phyloP scores from a whole-genome alignment of 2,329 filamentous ascomycete genomes.

The Penicillium freii region DNA sequence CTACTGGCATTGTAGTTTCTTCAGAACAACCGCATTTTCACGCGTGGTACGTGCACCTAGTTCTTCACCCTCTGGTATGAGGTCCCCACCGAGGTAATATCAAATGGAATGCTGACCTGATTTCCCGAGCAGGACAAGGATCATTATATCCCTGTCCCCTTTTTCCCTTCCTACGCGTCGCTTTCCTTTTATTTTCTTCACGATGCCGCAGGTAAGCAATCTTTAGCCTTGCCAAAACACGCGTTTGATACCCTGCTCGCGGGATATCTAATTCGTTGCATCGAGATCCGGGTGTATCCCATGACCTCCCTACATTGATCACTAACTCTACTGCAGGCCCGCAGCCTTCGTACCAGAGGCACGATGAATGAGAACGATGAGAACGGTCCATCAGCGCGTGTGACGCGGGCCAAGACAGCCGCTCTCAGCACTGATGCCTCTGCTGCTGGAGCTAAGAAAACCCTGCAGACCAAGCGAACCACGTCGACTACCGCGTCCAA shows the following conservation, averaged over 20 bases:
- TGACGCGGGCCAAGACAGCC: conserved; percentile 90
- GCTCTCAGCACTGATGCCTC: conserved; percentile 52
- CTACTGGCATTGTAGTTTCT: conserved; percentile 24
- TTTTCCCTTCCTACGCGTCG: conserved; percentile 22
- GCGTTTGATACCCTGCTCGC: conserved; percentile 9
- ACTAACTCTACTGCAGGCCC: conserved; percentile 52
- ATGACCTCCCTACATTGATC: conserved; percentile 1
- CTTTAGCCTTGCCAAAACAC: conserved; percentile 21
- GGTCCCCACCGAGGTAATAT: conserved; percentile 33
- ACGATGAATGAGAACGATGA: conserved; percentile 94
- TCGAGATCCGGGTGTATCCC: not conserved
- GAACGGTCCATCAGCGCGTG: conserved; percentile 73
- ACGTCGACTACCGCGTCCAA: conserved; percentile 49
- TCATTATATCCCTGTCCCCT: conserved; percentile 28
- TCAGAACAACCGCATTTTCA: conserved; percentile 32
- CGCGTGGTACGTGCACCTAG: conserved; percentile 38
- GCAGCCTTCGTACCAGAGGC: conserved; percentile 69
- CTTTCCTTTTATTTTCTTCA: conserved; percentile 31
- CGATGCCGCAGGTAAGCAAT: conserved; percentile 58
- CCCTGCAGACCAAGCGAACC: conserved; percentile 69
- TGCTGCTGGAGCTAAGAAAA: conserved; percentile 63
- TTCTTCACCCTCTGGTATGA: conserved; percentile 32
- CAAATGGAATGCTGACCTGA: conserved; percentile 39
- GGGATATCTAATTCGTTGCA: not conserved
- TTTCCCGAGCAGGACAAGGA: conserved; percentile 26